phyloP scores from a whole-genome alignment of 805 yeast genomes.

The Schizosaccharomyces japonicus region DNA sequence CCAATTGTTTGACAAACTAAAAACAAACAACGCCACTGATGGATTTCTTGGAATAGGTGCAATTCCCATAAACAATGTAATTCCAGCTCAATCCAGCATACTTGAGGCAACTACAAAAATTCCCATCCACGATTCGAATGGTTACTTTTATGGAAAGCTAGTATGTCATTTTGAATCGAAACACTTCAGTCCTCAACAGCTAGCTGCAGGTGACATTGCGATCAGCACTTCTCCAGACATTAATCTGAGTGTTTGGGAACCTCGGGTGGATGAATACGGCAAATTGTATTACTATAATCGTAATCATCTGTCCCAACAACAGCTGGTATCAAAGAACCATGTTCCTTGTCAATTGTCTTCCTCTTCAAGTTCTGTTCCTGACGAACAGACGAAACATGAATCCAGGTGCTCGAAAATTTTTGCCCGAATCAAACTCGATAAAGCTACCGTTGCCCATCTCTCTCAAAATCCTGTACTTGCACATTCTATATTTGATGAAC shows the following conservation, averaged over 20 bases:
- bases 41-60: neutral
- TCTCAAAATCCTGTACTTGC: neutral
- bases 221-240: neutral
- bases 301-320: neutral
- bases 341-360: neutral
- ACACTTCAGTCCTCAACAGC: too few relatives aligned
- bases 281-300: neutral
- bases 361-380: neutral
- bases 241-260: neutral
- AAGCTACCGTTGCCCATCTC: neutral
- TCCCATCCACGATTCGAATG: too few relatives aligned
- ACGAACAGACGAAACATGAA: too few relatives aligned
- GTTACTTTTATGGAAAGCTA: too few relatives aligned
- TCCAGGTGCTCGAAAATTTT: neutral
- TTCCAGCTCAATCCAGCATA: too few relatives aligned
- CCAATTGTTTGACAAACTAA: neutral
- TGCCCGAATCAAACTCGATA: neutral
- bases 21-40: neutral
- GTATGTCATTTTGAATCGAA: too few relatives aligned
- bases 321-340: neutral
- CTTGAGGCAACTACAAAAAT: too few relatives aligned
- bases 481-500: neutral
- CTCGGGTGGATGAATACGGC: neutral
- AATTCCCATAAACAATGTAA: neutral
- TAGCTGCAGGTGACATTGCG: too few relatives aligned